Evolutionary conservation across 768 basidiomycete species (phyloP), one percentile per base, ranked within the genome.

Genomic region (Coprinopsis marcescibilis): DNA sequence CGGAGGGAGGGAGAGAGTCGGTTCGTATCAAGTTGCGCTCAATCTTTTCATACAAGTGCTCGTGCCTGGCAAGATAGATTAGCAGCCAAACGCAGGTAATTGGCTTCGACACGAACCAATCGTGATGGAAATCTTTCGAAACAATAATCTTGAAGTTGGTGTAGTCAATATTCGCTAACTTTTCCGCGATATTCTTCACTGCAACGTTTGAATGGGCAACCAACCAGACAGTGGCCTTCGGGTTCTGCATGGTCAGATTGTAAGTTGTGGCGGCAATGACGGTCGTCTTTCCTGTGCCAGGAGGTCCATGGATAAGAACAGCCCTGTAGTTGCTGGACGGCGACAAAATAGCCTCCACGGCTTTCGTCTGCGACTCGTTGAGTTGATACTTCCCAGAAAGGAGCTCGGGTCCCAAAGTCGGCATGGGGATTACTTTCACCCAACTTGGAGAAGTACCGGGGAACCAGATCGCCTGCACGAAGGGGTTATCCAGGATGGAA

Each of bases 171-270:
- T 68, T 60, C 2, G 66, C 70, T 11, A 88, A 59, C 55, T 84
- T 87, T 55, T 85, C 84, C 14, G 85, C 85, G 53, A 88, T 84
- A 52, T 87, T 87, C 61, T 85, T 87, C 27, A 89, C 84, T 25
- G 85, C 86, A 44, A 88, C 76, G 60, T 89, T 88, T 8, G 82
- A 83, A 51, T 87, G 83, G 3, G 85, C 81, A 43, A 81, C 64
- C 7, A 89, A 70, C 79, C 82, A 89, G 8, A 85, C 63, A 0
- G 75, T 70, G 3, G 47, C 46, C 6, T 27, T 39, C 14, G 53
- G 49, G 33, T 62, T 58, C 1, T 58, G 51, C 1, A 45, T 47
- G 15, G 67, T 57, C 42, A 69, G 59, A 45, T 66, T 70, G 0
- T 63, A 57, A 3, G 75, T 68, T 52, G 66, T 66, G 0, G 75